Percentiles rank a stretch among this genome's conserved stretches.
These are phyloP conservation scores for Lentithecium fluviatile DNA, from an alignment of 495 filamentous ascomycete genomes.

Conservation along the genomic window DNA sequence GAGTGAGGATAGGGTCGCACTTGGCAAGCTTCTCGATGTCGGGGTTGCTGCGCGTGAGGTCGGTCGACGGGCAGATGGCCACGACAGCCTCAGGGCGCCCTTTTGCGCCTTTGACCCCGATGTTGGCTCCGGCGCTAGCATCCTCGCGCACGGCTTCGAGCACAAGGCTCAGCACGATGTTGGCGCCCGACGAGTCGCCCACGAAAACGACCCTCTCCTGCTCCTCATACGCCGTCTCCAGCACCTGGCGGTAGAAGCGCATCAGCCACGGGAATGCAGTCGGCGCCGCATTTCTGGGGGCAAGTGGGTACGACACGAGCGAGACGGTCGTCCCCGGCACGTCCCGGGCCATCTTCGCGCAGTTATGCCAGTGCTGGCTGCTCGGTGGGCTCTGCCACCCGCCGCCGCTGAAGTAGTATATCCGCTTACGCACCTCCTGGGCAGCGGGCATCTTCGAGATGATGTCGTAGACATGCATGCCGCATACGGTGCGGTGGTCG, in stretches of 20 bases:
- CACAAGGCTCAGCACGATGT: slow-evolving; percentile 40
- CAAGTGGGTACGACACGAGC: slow-evolving; percentile 40
- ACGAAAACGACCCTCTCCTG: slow-evolving; percentile 35
- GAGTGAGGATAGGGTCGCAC: slow-evolving; percentile 44
- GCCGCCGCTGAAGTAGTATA: slow-evolving; percentile 47
- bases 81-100: slow-evolving; percentile 34
- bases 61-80: slow-evolving; percentile 44
- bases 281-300: slow-evolving; percentile 38
- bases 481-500: slow-evolving; percentile 35
- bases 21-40: slow-evolving; percentile 37
- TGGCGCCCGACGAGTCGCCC: slow-evolving; percentile 43
- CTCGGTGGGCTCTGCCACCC: slow-evolving; percentile 42
- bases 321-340: slow-evolving; percentile 31
- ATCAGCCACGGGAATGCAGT: slow-evolving; percentile 33
- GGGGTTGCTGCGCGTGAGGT: slow-evolving; percentile 44
- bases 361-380: slow-evolving; percentile 42
- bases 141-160: slow-evolving; percentile 36
- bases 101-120: neutral
- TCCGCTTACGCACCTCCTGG: slow-evolving; percentile 17
- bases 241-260: slow-evolving; percentile 31
- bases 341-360: slow-evolving; percentile 33
- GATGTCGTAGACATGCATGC: slow-evolving; percentile 40
- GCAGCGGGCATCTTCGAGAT: slow-evolving; percentile 4
- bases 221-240: slow-evolving; percentile 26
- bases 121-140: neutral